These are phyloP conservation scores for Lagenidium sp. DNA, from an alignment of 352 stramenopile genomes.

Conservation along the genomic window DNA sequence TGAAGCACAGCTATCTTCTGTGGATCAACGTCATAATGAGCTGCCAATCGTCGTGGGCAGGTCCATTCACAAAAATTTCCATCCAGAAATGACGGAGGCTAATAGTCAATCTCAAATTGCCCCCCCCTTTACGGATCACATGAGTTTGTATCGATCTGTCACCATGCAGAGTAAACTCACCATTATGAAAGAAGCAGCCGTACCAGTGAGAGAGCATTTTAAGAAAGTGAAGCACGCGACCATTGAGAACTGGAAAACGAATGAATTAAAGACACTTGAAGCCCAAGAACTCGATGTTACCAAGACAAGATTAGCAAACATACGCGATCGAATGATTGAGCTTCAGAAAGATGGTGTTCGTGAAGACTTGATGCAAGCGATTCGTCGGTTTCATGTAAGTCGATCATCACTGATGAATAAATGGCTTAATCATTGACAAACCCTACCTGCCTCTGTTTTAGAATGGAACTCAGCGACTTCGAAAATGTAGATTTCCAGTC, in stretches of 20 bases:
- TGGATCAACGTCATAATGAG: conserved; percentile 23
- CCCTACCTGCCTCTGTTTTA: background rate
- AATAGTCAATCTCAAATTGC: no score
- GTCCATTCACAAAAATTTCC: conserved; percentile 30
- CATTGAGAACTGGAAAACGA: conserved; percentile 56
- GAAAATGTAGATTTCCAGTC: conserved; percentile 45
- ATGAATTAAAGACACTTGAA: conserved; percentile 29
- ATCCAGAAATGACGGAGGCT: no score
- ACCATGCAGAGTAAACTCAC: conserved; percentile 58
- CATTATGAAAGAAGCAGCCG: conserved; percentile 36
- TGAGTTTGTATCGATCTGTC: conserved; percentile 29
- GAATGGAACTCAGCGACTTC: conserved; percentile 24
- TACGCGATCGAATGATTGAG: conserved; percentile 42
- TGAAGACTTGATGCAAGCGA: conserved; percentile 27
- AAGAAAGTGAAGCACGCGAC: conserved; percentile 33
- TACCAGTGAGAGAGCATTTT: conserved; percentile 46
- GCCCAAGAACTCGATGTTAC: conserved; percentile 51
- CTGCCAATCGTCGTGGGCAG: conserved; percentile 51
- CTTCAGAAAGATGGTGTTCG: conserved; percentile 33
- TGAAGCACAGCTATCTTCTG: no score
- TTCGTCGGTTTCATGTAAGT: conserved; percentile 42
- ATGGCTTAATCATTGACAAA: background rate
- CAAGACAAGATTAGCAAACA: conserved; percentile 36
- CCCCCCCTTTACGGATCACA: conserved; percentile 16
- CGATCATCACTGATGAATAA: no score